These are phyloP conservation scores for Pythium biforme DNA, from an alignment of 352 stramenopile genomes.

Conservation along the genomic window DNA sequence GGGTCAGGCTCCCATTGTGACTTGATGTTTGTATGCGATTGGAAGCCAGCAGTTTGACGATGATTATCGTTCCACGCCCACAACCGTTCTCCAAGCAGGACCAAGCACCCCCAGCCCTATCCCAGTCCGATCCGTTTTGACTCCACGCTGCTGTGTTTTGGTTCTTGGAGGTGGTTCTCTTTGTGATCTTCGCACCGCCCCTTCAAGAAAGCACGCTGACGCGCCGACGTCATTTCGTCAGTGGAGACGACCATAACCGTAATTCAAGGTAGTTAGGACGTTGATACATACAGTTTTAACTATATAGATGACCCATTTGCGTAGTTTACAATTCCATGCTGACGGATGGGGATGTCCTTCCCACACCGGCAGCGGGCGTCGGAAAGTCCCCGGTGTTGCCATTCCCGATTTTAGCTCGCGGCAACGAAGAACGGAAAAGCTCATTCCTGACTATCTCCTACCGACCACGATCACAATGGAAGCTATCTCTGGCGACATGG, in stretches of 20 bases:
- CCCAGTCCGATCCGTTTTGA: constrained; percentile 6
- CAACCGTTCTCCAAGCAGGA: constrained; percentile 7
- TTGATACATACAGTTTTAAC: not conserved
- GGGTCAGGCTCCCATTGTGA: not conserved
- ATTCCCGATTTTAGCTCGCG: constrained; percentile 25
- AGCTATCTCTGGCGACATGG: constrained; percentile 21
- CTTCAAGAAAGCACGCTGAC: constrained; percentile 36
- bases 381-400: constrained; percentile 13
- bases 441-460: not conserved
- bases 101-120: constrained; percentile 8
- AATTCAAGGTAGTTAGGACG: not conserved
- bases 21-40: not conserved
- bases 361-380: constrained; percentile 4
- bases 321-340: constrained; percentile 1
- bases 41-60: not conserved
- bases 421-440: constrained; percentile 12
- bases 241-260: constrained; percentile 12
- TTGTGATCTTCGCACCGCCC: constrained; percentile 26
- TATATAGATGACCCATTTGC: not conserved
- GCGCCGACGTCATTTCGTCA: constrained; percentile 31
- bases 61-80: constrained; percentile 2
- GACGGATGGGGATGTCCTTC: not conserved
- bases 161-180: not conserved
- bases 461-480: constrained; percentile 21
- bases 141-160: not conserved